Evolutionary conservation across 768 basidiomycete genomes (phyloP).

Genomic region (Serendipita vermifera): DNA sequence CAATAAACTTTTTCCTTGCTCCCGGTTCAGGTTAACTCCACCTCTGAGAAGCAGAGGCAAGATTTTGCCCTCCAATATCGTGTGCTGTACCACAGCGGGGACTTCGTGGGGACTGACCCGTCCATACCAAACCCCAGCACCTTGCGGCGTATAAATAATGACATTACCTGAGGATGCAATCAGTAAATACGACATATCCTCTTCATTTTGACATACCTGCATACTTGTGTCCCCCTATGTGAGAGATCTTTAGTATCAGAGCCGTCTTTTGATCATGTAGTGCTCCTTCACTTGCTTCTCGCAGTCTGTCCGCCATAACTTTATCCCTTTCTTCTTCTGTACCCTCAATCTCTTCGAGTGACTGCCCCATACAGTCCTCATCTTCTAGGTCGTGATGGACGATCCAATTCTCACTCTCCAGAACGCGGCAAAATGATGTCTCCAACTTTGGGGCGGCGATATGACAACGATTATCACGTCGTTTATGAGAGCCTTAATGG

Average conservation of each 20-base stretch:
- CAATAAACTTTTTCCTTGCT: conserved; percentile 18
- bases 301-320: conserved; percentile 35
- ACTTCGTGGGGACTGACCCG: conserved; percentile 86
- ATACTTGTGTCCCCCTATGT: conserved; percentile 88
- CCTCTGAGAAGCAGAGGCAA: conserved; percentile 77
- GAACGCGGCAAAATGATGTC: conserved; percentile 49
- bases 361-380: conserved; percentile 32
- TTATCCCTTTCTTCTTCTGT: conserved; percentile 42
- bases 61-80: conserved; percentile 72
- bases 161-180: neutral
- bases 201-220: conserved; percentile 56
- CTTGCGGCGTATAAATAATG: conserved; percentile 61
- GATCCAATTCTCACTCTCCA: conserved; percentile 59
- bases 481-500: conserved; percentile 75
- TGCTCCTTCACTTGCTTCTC: conserved; percentile 34
- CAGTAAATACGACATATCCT: neutral
- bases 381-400: conserved; percentile 64
- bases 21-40: conserved; percentile 53
- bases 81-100: conserved; percentile 72
- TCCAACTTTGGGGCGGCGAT: conserved; percentile 78
- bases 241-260: conserved; percentile 76
- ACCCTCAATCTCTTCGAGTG: conserved; percentile 48
- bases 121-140: conserved; percentile 85
- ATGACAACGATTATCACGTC: conserved; percentile 81
- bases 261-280: conserved; percentile 44